Evolutionary conservation across 257 asterid species (phyloP).

Genomic region (Solanum bulbocastanum): DNA sequence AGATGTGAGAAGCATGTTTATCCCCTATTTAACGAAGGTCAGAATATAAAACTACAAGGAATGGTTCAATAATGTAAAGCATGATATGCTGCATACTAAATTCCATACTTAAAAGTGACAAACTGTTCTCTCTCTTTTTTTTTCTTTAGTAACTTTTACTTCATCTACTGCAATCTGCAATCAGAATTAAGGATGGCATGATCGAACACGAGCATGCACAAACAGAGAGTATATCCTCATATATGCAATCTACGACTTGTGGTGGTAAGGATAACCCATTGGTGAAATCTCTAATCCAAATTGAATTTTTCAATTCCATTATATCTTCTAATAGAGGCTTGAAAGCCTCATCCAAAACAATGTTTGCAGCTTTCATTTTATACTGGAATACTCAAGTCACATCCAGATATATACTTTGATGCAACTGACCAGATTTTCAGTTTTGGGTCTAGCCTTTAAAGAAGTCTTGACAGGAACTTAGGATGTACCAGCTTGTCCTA

Average conservation of each 20-base stretch:
- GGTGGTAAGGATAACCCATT: not conserved
- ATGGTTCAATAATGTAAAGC: not conserved
- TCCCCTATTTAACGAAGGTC: conserved; percentile 37
- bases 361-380: not conserved
- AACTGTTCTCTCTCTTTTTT: not conserved
- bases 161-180: not conserved
- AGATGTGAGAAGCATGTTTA: conserved; percentile 69
- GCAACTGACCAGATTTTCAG: not conserved
- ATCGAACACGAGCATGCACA: not conserved
- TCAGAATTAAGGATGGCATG: not conserved
- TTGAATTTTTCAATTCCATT: not conserved
- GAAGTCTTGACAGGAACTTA: not conserved
- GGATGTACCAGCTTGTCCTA: not conserved
- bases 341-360: not conserved
- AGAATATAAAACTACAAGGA: not conserved
- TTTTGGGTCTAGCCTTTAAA: not conserved
- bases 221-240: not conserved
- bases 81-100: not conserved
- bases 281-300: not conserved
- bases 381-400: not conserved
- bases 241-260: not conserved
- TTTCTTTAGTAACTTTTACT: not conserved
- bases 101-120: not conserved
- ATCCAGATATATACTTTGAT: not conserved
- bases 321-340: not conserved